phyloP scores from a whole-genome alignment of 1,284 basidiomycete species.

The Fomitopsis betulina region DNA sequence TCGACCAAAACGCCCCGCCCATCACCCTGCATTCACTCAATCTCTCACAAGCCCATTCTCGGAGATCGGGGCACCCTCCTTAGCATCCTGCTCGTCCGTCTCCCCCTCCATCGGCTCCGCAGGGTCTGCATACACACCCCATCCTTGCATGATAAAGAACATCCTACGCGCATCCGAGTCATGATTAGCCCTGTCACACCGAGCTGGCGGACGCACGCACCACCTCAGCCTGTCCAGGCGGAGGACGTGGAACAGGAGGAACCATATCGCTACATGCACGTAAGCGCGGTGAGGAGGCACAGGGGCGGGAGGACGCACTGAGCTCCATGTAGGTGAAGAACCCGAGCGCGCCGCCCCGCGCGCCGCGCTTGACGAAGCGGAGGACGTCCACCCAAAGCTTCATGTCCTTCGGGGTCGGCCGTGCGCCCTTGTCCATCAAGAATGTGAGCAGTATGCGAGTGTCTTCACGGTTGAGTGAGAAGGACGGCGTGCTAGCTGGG shows the following conservation, averaged over 20 bases:
- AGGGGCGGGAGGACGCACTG: conserved; percentile 30
- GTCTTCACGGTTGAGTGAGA: conserved; percentile 26
- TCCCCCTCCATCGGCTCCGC: not conserved
- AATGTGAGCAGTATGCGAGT: conserved; percentile 55
- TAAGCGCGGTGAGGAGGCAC: not conserved
- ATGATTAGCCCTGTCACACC: not conserved
- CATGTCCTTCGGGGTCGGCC: conserved; percentile 52
- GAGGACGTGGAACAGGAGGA: conserved; percentile 43
- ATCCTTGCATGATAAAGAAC: conserved; percentile 47
- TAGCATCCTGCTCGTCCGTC: not conserved
- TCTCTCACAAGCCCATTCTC: not conserved
- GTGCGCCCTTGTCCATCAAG: conserved; percentile 47
- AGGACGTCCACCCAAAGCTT: conserved; percentile 62
- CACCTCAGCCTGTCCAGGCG: conserved; percentile 40
- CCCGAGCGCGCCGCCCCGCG: conserved; percentile 48
- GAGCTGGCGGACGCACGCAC: conserved; percentile 22
- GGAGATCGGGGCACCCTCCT: not conserved
- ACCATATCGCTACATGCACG: conserved; percentile 38
- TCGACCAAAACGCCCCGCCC: no score
- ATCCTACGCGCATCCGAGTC: conserved; percentile 24
- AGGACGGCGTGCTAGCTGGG: no score
- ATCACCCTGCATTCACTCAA: not conserved
- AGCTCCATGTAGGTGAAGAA: conserved; percentile 68
- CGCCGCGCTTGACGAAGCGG: conserved; percentile 53
- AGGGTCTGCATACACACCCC: conserved; percentile 19